A percentile compares a stretch with the other conserved stretches of the same genome.
Evolutionary conservation across 768 basidiomycete species (phyloP).

Genomic region (Russula sp.): DNA sequence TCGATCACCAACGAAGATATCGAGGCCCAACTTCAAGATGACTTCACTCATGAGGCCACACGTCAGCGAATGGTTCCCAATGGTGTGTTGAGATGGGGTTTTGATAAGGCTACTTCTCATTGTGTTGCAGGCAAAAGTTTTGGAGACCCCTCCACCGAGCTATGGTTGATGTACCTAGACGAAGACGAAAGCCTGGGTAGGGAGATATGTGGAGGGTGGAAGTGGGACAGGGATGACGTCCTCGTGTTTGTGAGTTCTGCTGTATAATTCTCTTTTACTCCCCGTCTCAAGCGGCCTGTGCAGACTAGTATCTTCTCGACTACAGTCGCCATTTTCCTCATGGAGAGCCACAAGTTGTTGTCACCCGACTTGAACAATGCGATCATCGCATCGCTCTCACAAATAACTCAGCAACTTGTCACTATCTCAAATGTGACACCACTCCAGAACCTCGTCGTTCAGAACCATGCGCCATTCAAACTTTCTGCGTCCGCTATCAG

Average conservation of each 20-base stretch:
- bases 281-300: neutral
- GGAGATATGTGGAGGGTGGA: neutral
- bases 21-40: slow-evolving; percentile 7
- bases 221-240: neutral
- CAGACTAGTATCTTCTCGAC: slow-evolving; percentile 22
- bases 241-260: slow-evolving; percentile 12
- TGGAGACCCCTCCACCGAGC: neutral
- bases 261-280: neutral
- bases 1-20: neutral
- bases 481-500: slow-evolving; percentile 10
- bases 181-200: neutral
- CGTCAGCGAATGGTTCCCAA: neutral
- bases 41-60: neutral
- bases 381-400: neutral
- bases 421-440: slow-evolving; percentile 3
- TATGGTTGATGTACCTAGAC: neutral
- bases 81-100: neutral
- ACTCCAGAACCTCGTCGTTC: neutral
- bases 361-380: slow-evolving; percentile 6
- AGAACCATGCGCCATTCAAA: neutral
- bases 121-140: neutral
- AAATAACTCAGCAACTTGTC: slow-evolving; percentile 20
- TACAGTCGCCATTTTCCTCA: slow-evolving; percentile 7
- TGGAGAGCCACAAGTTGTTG: slow-evolving; percentile 14
- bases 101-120: neutral